Percentiles rank a stretch among this genome's conserved stretches.
Conservation (phyloP, 805 yeast genomes). For the Myxozyma sirexii region DNA sequence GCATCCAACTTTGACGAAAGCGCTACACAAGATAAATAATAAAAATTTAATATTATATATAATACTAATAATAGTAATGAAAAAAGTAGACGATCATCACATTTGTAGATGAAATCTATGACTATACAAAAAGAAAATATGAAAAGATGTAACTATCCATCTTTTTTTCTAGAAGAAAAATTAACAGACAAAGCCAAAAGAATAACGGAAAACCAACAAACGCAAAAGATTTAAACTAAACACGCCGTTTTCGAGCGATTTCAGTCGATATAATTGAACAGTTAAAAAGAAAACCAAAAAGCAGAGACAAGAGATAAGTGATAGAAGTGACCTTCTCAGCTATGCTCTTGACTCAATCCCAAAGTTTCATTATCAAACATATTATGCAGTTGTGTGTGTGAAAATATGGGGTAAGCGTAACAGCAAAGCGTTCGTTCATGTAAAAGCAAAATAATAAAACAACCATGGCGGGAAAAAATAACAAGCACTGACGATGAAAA, state of each 20-base stretch:
- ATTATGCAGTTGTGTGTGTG: neutral
- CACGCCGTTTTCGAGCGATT: no score
- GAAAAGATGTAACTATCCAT: no score
- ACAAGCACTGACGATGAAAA: neutral
- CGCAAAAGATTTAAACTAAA: neutral
- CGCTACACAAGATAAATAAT: no score
- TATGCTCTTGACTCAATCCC: neutral
- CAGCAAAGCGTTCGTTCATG: neutral
- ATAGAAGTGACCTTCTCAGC: neutral
- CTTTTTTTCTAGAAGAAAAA: no score
- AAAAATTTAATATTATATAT: neutral
- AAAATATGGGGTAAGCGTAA: no score
- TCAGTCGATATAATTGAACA: no score
- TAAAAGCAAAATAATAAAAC: constrained; percentile 3
- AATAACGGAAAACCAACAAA: neutral
- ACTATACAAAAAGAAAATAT: neutral
- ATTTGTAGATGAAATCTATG: neutral
- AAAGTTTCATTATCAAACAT: neutral
- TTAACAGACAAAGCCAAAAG: neutral
- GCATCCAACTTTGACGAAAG: no score
- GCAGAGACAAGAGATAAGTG: neutral
- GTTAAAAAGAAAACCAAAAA: neutral
- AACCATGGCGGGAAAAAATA: neutral
- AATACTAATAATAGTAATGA: neutral
- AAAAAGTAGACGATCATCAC: neutral